phyloP scores from a whole-genome alignment of 2,329 filamentous ascomycete genomes.

The Colletotrichum musae region DNA sequence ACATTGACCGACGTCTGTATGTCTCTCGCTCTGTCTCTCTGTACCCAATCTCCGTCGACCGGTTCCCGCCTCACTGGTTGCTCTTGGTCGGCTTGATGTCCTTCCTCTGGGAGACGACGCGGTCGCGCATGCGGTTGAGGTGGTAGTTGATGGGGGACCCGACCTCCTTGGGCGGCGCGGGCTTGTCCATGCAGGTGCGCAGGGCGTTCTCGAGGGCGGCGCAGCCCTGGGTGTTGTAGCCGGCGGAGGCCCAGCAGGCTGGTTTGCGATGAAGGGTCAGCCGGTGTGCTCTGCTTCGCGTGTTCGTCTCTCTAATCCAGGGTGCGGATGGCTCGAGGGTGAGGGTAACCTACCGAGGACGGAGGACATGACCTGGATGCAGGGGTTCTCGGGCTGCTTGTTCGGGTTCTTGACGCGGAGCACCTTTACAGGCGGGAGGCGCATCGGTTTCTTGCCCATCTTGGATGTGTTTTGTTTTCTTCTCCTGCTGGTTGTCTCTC shows the following conservation, averaged over 20 bases:
- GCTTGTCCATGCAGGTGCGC: slow-evolving; percentile 84
- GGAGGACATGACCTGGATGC: slow-evolving; percentile 69
- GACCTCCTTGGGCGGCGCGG: slow-evolving; percentile 62
- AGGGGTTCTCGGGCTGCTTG: slow-evolving; percentile 65
- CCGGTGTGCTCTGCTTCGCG: background rate
- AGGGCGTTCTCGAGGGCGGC: slow-evolving; percentile 72
- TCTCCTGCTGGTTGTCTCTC: no score
- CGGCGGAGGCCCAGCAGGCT: slow-evolving; percentile 90
- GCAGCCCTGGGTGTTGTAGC: slow-evolving; percentile 75
- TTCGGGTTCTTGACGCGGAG: slow-evolving; percentile 70
- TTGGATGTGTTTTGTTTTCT: slow-evolving; percentile 29
- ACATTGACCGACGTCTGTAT: background rate
- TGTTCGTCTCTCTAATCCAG: no score
- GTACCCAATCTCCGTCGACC: background rate
- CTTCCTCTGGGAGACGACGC: slow-evolving; percentile 30
- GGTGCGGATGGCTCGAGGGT: no score
- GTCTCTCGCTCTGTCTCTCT: background rate
- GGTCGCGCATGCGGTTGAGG: slow-evolving; percentile 79
- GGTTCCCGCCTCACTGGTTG: slow-evolving; percentile 15
- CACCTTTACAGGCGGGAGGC: slow-evolving; percentile 69
- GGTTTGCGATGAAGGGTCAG: slow-evolving; percentile 13
- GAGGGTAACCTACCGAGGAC: slow-evolving; percentile 64
- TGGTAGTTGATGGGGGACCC: slow-evolving; percentile 95
- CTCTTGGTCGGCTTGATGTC: slow-evolving; percentile 27
- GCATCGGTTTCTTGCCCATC: slow-evolving; percentile 69